Evolutionary conservation across 768 basidiomycete genomes (phyloP).

Genomic region (Pisolithus sp.): DNA sequence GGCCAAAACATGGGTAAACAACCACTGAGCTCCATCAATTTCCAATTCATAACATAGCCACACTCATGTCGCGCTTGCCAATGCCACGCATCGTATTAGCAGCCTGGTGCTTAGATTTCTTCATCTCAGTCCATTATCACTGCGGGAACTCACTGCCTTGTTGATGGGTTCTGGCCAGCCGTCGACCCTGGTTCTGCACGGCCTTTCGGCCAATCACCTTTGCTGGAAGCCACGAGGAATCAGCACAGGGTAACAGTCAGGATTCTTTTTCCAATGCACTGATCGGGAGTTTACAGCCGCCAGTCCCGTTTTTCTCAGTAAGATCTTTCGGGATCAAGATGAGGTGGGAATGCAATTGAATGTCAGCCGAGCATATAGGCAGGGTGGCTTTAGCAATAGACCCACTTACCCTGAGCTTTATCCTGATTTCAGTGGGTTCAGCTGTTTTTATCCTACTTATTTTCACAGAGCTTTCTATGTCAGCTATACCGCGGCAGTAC

Average conservation of each 20-base stretch:
- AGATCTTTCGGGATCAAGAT: background rate
- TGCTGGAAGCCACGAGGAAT: background rate
- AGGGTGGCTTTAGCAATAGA: background rate
- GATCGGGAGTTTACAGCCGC: background rate
- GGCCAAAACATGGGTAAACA: constrained; percentile 15
- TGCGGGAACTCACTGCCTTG: background rate
- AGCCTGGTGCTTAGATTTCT: no score
- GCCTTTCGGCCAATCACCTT: background rate
- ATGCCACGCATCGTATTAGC: background rate
- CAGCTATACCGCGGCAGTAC: background rate
- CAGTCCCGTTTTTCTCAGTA: background rate
- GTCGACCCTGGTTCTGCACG: background rate
- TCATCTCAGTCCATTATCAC: background rate
- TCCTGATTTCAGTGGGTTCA: background rate
- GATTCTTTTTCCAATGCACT: background rate
- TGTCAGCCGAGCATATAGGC: background rate
- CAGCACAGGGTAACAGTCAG: background rate
- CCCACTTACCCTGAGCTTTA: background rate
- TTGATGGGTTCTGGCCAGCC: background rate
- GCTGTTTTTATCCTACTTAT: background rate
- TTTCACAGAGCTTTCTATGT: constrained; percentile 1
- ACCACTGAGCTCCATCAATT: background rate
- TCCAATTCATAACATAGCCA: background rate
- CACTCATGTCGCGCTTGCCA: no score
- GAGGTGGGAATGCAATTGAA: background rate